These are phyloP conservation scores for Zoysia japonica DNA, from an alignment of 176 grass and related monocot genomes.

Conservation along the genomic window DNA sequence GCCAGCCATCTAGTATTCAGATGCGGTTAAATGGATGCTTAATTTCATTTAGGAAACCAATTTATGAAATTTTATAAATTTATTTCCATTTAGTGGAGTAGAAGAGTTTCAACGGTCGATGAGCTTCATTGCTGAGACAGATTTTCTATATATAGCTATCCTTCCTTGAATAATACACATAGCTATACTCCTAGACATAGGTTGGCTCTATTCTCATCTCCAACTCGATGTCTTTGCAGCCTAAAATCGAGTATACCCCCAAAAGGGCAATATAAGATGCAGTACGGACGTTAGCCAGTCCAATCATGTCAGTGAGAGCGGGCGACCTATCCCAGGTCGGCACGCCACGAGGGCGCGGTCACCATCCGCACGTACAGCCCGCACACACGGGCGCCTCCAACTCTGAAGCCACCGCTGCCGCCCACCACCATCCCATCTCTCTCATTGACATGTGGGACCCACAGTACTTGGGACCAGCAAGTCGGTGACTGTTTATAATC, in stretches of 20 bases:
- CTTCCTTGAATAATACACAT: background rate
- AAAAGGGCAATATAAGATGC: conserved; percentile 9
- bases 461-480: rapidly evolving
- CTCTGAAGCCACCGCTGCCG: background rate
- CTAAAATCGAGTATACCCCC: background rate
- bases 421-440: background rate
- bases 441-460: background rate
- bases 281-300: conserved; percentile 4
- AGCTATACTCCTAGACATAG: background rate
- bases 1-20: too few species aligned
- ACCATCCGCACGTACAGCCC: conserved; percentile 36
- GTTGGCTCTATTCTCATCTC: background rate
- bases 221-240: background rate
- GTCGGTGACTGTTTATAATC: background rate
- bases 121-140: background rate
- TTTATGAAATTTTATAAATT: background rate
- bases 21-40: too few species aligned
- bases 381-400: conserved; percentile 20
- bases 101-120: too few species aligned
- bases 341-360: conserved; percentile 40
- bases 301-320: conserved; percentile 22
- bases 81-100: too few species aligned
- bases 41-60: too few species aligned
- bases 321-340: conserved; percentile 24
- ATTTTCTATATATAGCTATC: background rate